Conservation (phyloP, 2,329 filamentous ascomycete genomes). For the Claviceps lovelessii region DNA sequence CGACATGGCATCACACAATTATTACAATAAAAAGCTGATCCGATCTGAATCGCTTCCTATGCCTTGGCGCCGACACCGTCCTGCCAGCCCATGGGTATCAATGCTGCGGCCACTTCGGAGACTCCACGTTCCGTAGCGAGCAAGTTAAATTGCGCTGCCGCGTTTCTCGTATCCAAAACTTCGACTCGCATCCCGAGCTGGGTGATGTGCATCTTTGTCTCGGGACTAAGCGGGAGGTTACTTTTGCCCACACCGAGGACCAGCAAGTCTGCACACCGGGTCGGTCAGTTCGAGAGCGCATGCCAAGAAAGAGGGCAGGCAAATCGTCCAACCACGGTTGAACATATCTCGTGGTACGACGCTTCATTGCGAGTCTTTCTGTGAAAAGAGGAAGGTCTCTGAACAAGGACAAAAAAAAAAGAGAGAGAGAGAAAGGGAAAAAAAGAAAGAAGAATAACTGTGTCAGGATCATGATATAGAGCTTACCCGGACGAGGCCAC, state of each 20-base stretch:
- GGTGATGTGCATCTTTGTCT: slow-evolving; percentile 57
- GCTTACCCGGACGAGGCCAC: slow-evolving; percentile 78
- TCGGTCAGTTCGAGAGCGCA: background rate
- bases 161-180: slow-evolving; percentile 82
- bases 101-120: slow-evolving; percentile 67
- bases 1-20: background rate
- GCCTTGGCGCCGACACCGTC: slow-evolving; percentile 36
- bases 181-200: slow-evolving; percentile 74
- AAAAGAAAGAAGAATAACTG: background rate
- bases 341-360: background rate
- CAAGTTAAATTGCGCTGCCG: slow-evolving; percentile 86
- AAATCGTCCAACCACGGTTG: background rate
- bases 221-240: slow-evolving; percentile 62
- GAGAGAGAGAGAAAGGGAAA: background rate
- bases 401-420: background rate
- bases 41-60: background rate
- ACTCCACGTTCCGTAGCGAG: slow-evolving; percentile 88
- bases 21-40: background rate
- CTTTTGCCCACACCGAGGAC: slow-evolving; percentile 73
- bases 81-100: slow-evolving; percentile 76
- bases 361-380: background rate
- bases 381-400: background rate
- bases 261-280: slow-evolving; percentile 50
- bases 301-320: background rate
- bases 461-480: background rate